phyloP scores from a whole-genome alignment of 2,329 filamentous ascomycete genomes.

The Aspergillus costaricaensis region DNA sequence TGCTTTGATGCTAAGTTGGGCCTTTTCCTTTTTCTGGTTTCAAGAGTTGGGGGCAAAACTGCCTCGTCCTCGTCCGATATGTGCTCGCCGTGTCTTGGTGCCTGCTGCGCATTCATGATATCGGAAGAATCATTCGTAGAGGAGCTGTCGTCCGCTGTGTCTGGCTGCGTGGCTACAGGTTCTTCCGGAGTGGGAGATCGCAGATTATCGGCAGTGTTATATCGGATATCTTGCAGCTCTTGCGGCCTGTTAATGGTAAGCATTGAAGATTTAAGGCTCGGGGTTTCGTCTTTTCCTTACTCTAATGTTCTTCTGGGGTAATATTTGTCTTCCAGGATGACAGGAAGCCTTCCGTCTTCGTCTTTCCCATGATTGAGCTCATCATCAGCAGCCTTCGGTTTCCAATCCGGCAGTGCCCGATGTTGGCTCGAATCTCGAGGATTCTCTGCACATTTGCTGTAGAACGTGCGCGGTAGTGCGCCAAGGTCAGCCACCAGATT shows the following conservation, averaged over 20 bases:
- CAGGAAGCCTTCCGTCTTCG: slow-evolving; percentile 52
- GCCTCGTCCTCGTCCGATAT: slow-evolving; percentile 16
- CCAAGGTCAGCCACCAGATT: slow-evolving; percentile 58
- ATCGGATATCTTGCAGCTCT: slow-evolving; percentile 36
- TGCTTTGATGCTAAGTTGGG: neutral
- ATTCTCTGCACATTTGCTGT: slow-evolving; percentile 22
- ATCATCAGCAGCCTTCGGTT: slow-evolving; percentile 17
- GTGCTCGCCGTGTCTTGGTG: slow-evolving; percentile 10
- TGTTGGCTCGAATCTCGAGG: slow-evolving; percentile 12
- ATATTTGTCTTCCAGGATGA: slow-evolving; percentile 61
- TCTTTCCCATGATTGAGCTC: slow-evolving; percentile 24
- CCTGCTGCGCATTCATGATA: slow-evolving; percentile 6
- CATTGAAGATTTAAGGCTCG: neutral
- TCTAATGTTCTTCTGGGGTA: slow-evolving; percentile 59
- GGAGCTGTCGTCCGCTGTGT: slow-evolving; percentile 34
- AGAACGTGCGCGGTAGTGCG: slow-evolving; percentile 37
- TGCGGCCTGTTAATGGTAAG: slow-evolving; percentile 31
- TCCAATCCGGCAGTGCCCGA: slow-evolving; percentile 14
- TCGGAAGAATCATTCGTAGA: neutral
- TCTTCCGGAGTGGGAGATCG: slow-evolving; percentile 42
- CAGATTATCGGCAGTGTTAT: slow-evolving; percentile 25
- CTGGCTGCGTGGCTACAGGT: slow-evolving; percentile 51
- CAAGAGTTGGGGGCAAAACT: slow-evolving; percentile 33
- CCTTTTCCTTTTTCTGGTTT: slow-evolving; percentile 35
- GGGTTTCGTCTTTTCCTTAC: slow-evolving; percentile 39